phyloP scores from a whole-genome alignment of 164 flowering plant species.

The Saururus chinensis region DNA sequence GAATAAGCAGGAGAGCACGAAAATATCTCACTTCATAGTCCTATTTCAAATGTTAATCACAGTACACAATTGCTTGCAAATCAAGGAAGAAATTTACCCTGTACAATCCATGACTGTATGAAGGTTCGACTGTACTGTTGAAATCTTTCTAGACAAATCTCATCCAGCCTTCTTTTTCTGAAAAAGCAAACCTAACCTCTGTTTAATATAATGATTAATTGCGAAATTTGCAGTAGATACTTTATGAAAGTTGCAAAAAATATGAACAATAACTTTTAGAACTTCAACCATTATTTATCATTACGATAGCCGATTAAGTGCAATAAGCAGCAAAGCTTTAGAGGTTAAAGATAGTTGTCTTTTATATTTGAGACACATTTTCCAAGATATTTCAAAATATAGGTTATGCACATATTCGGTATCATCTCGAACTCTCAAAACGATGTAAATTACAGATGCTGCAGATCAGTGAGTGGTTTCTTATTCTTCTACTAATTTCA shows the following conservation, averaged over 20 bases:
- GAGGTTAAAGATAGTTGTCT: neutral
- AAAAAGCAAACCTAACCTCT: constrained; percentile 2
- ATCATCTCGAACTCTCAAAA: no score
- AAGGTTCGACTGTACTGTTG: constrained; percentile 79
- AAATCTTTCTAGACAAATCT: constrained; percentile 75
- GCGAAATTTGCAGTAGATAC: neutral
- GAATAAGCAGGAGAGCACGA: neutral
- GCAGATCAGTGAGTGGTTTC: no score
- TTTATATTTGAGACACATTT: no score
- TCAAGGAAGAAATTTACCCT: constrained; percentile 35
- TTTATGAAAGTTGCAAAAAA: no score
- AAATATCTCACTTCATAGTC: neutral
- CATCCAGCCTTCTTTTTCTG: constrained; percentile 90
- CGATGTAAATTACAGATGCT: no score
- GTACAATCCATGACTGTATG: constrained; percentile 94
- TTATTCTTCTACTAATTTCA: no score
- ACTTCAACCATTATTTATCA: no score
- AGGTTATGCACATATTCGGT: no score
- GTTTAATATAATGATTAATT: no score
- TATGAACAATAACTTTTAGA: no score
- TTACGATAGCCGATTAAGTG: no score
- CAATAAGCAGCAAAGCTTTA: neutral
- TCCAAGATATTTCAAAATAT: no score
- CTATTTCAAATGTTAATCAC: neutral
- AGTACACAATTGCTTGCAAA: neutral